Evolutionary conservation across 2,329 filamentous ascomycete species (phyloP).

Genomic region (Catunica adiposa): DNA sequence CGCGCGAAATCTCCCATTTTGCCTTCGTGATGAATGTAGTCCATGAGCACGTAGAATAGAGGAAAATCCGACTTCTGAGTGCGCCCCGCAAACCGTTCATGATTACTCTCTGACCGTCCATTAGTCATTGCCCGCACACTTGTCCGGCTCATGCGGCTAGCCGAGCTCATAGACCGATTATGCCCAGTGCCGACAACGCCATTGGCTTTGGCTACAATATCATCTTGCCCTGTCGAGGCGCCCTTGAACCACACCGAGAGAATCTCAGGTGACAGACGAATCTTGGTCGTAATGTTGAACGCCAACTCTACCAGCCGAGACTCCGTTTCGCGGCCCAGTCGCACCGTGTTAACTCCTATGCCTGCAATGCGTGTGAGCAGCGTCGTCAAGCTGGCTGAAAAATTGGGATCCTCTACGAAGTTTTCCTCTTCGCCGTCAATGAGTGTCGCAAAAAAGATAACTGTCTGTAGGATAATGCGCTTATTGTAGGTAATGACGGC

Average conservation of each 20-base stretch:
- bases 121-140: conserved; percentile 6
- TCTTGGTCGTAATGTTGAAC: conserved; percentile 94
- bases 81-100: conserved; percentile 66
- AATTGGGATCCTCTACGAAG: conserved; percentile 72
- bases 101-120: conserved; percentile 31
- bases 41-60: conserved; percentile 84
- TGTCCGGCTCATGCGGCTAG: conserved; percentile 8
- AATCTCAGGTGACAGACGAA: conserved; percentile 73
- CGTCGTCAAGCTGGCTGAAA: conserved; percentile 75
- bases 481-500: conserved; percentile 73
- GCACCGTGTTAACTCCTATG: conserved; percentile 42
- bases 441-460: conserved; percentile 75
- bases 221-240: conserved; percentile 21
- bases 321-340: conserved; percentile 66
- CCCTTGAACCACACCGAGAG: conserved; percentile 82
- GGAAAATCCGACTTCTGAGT: conserved; percentile 89
- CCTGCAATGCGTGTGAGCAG: conserved; percentile 66
- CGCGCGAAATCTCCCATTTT: conserved; percentile 90
- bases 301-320: conserved; percentile 79
- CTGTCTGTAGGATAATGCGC: conserved; percentile 67
- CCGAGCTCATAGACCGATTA: conserved; percentile 4
- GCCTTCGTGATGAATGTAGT: conserved; percentile 92
- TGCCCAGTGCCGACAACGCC: conserved; percentile 15
- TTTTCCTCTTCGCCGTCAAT: conserved; percentile 95
- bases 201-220: neutral